phyloP scores from a whole-genome alignment of 2,329 filamentous ascomycete genomes.

The Juglanconis juglandina region DNA sequence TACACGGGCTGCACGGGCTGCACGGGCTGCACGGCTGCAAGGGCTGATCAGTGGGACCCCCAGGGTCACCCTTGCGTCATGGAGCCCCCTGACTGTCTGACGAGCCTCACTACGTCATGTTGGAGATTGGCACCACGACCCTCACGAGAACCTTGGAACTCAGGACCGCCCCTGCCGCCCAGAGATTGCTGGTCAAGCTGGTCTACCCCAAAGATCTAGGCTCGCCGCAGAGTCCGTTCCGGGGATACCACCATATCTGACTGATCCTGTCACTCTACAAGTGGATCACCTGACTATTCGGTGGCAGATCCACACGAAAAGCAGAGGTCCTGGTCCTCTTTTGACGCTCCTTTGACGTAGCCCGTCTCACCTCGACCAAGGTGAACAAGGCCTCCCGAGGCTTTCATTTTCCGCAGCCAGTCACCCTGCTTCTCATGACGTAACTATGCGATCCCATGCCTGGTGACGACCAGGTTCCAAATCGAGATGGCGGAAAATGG shows the following conservation, averaged over 20 bases:
- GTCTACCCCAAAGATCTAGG: not conserved
- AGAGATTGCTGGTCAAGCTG: no score
- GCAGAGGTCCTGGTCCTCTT: not conserved
- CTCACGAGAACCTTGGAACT: not conserved
- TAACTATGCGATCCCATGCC: no score
- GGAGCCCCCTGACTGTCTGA: not conserved
- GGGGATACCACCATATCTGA: not conserved
- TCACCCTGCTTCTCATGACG: no score
- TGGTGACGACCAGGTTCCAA: no score
- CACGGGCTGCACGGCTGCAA: no score
- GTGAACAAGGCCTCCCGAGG: not conserved
- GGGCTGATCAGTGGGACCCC: no score
- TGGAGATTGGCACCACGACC: no score
- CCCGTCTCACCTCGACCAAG: not conserved
- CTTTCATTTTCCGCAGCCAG: no score
- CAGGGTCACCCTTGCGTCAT: not conserved
- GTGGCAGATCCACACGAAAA: not conserved
- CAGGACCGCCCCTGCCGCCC: not conserved
- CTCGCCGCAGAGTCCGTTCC: not conserved
- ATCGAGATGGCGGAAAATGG: no score
- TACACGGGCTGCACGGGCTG: no score
- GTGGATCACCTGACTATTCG: not conserved
- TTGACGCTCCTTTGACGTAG: not conserved
- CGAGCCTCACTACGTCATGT: not conserved
- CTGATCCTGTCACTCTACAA: not conserved